Conservation (phyloP, 2,329 filamentous ascomycete species). For the Monilinia polystroma region DNA sequence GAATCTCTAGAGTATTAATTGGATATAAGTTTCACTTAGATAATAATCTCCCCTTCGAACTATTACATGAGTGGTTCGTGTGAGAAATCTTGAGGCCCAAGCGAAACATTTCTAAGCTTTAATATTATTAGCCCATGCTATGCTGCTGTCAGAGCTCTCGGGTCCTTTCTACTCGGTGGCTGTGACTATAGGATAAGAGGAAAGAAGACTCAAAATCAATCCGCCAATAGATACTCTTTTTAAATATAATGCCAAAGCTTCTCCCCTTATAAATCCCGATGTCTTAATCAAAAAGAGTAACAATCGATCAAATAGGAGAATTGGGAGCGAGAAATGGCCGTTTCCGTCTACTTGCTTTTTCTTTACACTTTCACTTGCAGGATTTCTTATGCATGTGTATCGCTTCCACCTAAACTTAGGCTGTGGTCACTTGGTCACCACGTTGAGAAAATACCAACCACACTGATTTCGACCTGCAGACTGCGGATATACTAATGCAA, state of each 20-base stretch:
- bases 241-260: slow-evolving; percentile 3
- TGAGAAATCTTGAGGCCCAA: slow-evolving; percentile 6
- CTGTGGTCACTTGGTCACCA: slow-evolving; percentile 24
- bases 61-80: neutral
- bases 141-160: slow-evolving; percentile 22
- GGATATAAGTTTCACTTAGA: slow-evolving; percentile 5
- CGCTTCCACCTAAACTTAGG: slow-evolving; percentile 11
- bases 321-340: slow-evolving; percentile 11
- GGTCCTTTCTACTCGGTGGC: slow-evolving; percentile 22
- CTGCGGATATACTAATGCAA: slow-evolving; percentile 25
- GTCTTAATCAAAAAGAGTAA: slow-evolving; percentile 1
- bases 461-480: slow-evolving; percentile 25
- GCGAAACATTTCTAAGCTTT: slow-evolving; percentile 4
- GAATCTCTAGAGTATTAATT: neutral
- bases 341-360: slow-evolving; percentile 18
- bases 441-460: slow-evolving; percentile 25
- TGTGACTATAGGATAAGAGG: slow-evolving; percentile 15
- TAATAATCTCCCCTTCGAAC: neutral
- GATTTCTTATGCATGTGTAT: slow-evolving; percentile 20
- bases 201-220: slow-evolving; percentile 5
- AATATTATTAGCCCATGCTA: neutral
- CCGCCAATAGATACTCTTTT: slow-evolving; percentile 6
- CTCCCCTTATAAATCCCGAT: neutral
- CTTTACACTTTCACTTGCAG: slow-evolving; percentile 16
- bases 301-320: slow-evolving; percentile 7